phyloP scores from a whole-genome alignment of 352 stramenopile genomes.

The Globisporangium ultimum region DNA sequence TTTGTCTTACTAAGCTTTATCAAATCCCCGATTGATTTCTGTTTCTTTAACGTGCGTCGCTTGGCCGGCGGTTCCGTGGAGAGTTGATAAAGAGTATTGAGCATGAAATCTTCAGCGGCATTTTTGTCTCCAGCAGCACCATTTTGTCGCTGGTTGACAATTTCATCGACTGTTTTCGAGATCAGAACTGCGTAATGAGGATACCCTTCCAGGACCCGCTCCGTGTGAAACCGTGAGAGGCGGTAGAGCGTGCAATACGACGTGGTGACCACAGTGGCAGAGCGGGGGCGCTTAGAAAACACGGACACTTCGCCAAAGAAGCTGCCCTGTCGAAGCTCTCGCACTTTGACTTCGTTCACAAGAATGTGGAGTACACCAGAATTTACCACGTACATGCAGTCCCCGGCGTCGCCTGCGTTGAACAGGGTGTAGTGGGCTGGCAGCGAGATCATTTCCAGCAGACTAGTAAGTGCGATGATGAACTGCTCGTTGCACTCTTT shows the following conservation, averaged over 20 bases:
- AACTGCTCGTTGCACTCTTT: slow-evolving; percentile 37
- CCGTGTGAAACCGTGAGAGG: slow-evolving; percentile 57
- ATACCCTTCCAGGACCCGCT: slow-evolving; percentile 57
- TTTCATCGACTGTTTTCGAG: slow-evolving; percentile 34
- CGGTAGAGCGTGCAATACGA: slow-evolving; percentile 71
- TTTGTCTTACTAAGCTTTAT: neutral
- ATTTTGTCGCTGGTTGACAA: slow-evolving; percentile 35
- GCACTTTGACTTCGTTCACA: slow-evolving; percentile 51
- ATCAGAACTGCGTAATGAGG: slow-evolving; percentile 50
- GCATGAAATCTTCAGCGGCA: slow-evolving; percentile 42
- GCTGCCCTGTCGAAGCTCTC: slow-evolving; percentile 57
- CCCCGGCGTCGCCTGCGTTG: slow-evolving; percentile 27
- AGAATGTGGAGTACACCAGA: slow-evolving; percentile 58
- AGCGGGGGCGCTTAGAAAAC: slow-evolving; percentile 56
- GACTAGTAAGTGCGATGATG: slow-evolving; percentile 32
- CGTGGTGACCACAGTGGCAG: slow-evolving; percentile 49
- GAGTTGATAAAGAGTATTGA: slow-evolving; percentile 50
- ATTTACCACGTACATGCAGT: slow-evolving; percentile 63
- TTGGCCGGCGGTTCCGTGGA: slow-evolving; percentile 16
- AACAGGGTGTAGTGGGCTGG: slow-evolving; percentile 41
- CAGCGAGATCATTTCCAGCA: slow-evolving; percentile 41
- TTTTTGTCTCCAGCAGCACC: neutral
- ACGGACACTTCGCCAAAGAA: slow-evolving; percentile 76
- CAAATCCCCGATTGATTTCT: neutral
- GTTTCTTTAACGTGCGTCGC: slow-evolving; percentile 8